phyloP scores from a whole-genome alignment of 192 early-diverging fungal species.

The Chytriomyces confervae region DNA sequence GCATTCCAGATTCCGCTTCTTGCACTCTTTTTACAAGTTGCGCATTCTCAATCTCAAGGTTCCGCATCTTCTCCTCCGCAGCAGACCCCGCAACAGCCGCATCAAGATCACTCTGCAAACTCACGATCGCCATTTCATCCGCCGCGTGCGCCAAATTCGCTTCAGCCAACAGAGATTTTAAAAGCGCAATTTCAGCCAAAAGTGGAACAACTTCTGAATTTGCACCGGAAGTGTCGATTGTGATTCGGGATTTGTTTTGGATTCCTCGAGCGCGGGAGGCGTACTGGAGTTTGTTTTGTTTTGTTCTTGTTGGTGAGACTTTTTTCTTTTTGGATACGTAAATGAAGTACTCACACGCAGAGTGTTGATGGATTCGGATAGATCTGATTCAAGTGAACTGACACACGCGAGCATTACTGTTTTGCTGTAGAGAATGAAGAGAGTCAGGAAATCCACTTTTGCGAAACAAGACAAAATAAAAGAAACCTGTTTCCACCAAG shows the following conservation, averaged over 20 bases:
- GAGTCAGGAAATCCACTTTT: background rate
- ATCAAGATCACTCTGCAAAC: slow-evolving; percentile 1
- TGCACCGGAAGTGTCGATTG: slow-evolving; percentile 10
- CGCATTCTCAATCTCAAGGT: background rate
- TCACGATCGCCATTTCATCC: slow-evolving; percentile 5
- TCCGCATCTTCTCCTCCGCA: background rate
- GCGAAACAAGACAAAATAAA: background rate
- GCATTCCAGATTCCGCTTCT: background rate
- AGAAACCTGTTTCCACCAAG: slow-evolving; percentile 84
- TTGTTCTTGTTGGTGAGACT: background rate
- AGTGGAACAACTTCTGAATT: slow-evolving; percentile 23
- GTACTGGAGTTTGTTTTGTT: slow-evolving; percentile 12
- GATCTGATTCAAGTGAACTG: slow-evolving; percentile 74
- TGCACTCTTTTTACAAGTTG: background rate
- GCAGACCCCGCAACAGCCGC: background rate
- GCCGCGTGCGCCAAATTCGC: background rate
- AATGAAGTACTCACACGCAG: background rate
- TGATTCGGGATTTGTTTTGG: slow-evolving; percentile 34
- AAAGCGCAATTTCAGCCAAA: slow-evolving; percentile 7
- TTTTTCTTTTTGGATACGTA: background rate
- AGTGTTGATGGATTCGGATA: slow-evolving; percentile 48
- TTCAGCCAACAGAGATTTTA: slow-evolving; percentile 17
- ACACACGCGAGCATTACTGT: slow-evolving; percentile 95
- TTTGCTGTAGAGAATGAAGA: slow-evolving; percentile 45
- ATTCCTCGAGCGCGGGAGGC: slow-evolving; percentile 39